Evolutionary conservation across 2,329 filamentous ascomycete species (phyloP).

Genomic region (Dothidotthia symphoricarpi): DNA sequence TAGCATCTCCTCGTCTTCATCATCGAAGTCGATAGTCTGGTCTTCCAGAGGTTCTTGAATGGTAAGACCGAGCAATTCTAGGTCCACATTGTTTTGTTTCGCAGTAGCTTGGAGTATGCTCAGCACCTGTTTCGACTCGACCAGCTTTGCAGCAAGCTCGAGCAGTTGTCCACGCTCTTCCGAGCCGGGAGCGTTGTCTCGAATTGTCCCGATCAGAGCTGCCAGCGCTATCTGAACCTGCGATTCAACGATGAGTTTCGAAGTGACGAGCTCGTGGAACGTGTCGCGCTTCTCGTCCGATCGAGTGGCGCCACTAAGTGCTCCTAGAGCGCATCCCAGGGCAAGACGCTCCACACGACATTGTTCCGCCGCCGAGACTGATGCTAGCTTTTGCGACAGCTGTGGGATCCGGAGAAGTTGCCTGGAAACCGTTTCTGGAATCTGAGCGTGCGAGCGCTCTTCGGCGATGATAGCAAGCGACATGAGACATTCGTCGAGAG

Average conservation of each 20-base stretch:
- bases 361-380: constrained; percentile 56
- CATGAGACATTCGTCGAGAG: constrained; percentile 69
- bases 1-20: constrained; percentile 52
- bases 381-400: constrained; percentile 58
- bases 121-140: constrained; percentile 37
- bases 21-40: constrained; percentile 23
- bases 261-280: constrained; percentile 62
- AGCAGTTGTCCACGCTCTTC: constrained; percentile 32
- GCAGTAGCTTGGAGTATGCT: constrained; percentile 67
- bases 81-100: constrained; percentile 65
- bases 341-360: constrained; percentile 69
- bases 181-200: constrained; percentile 23
- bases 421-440: constrained; percentile 69
- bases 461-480: constrained; percentile 81
- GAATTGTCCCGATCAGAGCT: constrained; percentile 58
- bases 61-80: constrained; percentile 58
- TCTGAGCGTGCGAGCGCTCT: constrained; percentile 66
- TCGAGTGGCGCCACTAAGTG: constrained; percentile 17
- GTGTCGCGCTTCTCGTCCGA: constrained; percentile 35
- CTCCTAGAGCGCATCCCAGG: constrained; percentile 64
- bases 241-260: constrained; percentile 60
- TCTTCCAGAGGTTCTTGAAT: constrained; percentile 17
- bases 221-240: constrained; percentile 67
- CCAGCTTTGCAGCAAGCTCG: constrained; percentile 32
- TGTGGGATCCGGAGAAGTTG: constrained; percentile 64